Percentiles rank a stretch among this genome's conserved stretches.
phyloP scores from a whole-genome alignment of 345 rosid species.

The Gossypium sturtianum region DNA sequence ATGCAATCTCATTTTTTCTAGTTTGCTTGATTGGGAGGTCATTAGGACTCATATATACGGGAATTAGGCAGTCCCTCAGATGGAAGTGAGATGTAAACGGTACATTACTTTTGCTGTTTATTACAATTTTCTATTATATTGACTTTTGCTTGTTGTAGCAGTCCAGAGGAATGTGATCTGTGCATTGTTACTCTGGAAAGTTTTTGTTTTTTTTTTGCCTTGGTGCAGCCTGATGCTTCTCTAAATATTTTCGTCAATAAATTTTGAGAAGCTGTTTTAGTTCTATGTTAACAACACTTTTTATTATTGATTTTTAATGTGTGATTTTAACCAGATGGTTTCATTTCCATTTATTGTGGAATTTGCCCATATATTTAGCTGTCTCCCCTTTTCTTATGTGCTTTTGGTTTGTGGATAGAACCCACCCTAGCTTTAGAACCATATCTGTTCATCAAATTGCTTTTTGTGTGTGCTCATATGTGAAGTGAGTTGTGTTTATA shows the following conservation, averaged over 20 bases:
- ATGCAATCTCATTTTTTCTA: slow-evolving; percentile 77
- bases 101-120: slow-evolving; percentile 12
- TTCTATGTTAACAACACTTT: background rate
- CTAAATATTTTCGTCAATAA: background rate
- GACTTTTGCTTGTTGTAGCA: slow-evolving; percentile 13
- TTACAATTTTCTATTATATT: slow-evolving; percentile 8
- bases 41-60: slow-evolving; percentile 78
- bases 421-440: background rate
- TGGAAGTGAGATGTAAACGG: slow-evolving; percentile 60
- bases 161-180: slow-evolving; percentile 7
- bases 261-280: background rate
- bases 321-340: background rate
- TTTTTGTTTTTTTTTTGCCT: background rate
- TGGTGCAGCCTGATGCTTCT: background rate
- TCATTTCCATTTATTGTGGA: background rate
- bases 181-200: slow-evolving; percentile 3
- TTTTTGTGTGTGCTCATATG: background rate
- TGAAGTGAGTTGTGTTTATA: background rate
- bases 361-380: background rate
- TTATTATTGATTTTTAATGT: background rate
- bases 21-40: slow-evolving; percentile 86
- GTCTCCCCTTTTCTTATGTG: background rate
- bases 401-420: background rate
- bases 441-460: background rate
- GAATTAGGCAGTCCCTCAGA: slow-evolving; percentile 81